Evolutionary conservation across 495 filamentous ascomycete genomes (phyloP), one percentile per base, ranked within the genome.

Genomic region (Hypoxylon lenormandii): DNA sequence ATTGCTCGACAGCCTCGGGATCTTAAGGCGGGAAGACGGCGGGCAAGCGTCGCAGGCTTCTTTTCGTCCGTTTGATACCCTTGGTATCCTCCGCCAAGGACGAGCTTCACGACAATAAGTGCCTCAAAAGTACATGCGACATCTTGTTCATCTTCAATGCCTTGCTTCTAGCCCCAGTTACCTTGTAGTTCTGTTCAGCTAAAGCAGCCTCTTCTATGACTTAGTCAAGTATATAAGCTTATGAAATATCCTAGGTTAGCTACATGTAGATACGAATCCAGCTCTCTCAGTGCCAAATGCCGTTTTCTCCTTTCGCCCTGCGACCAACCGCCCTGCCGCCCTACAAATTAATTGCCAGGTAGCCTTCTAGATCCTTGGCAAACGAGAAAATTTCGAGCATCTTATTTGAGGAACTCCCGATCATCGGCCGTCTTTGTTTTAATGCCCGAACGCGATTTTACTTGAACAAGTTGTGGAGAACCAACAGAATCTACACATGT

Each of bases 91-190:
- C 22, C 16, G 66, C 60, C 66, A 64, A 69, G 66, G 49, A 45
- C 30, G 4, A 26, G 6, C 33, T 60, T 60, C 55, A 45, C 60
- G 60, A 70, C 66, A 56, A 40, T 1, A 64, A 64, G 60, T 61
- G 66, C 66, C 45, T 64, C 66, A 70, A n/a, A n/a, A 26, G 53
- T 56, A 38, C 5, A 46, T 53, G 51, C 11, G n/a, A 40, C 15
- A 40, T 22, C 5, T 33, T 33, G 6, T 8, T 33, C 1, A n/a
- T n/a, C n/a, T n/a, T n/a, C n/a, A n/a, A n/a, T n/a, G n/a, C n/a
- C n/a, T n/a, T n/a, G n/a, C n/a, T n/a, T n/a, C n/a, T n/a, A n/a
- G n/a, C n/a, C n/a, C n/a, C n/a, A n/a, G n/a, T n/a, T n/a, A n/a
- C n/a, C n/a, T 7, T 11, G 30, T 33, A 33, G 6, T 33, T 19